Evolutionary conservation across 805 yeast species (phyloP), one percentile per base, ranked within the genome.

Genomic region (Ogataea parapolymorpha): DNA sequence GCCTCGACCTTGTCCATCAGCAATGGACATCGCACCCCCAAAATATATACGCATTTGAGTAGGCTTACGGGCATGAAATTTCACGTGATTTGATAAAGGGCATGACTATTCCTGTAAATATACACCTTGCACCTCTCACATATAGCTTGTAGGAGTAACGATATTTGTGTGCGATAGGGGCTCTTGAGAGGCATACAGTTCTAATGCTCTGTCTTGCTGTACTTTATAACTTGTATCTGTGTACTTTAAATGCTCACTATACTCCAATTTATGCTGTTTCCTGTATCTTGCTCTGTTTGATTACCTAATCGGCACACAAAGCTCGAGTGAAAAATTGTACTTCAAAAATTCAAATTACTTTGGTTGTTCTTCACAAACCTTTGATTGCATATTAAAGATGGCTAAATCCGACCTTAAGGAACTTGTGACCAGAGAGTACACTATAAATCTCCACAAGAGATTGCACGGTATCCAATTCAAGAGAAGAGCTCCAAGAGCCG

Each of bases 371-470:
- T 40, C 35, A 40, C 35, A 30, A 30, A 40, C 43, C 43, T 40
- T 34, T 40, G 43, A 40, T 34, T 40, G 39, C 41, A 40, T 37
- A 46, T 34, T 37, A 35, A 59, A 55, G 61, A 65, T 65, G 70
- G 67, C 68, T 53, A 62, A 58, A 50, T 49, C 63, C 47, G 95
- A 91, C 75, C 79, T 89, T 72, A 85, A 86, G 79, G 98, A 93
- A 90, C 96, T 89, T 76, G 97, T 93, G 76, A 86, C 99, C 74
- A 95, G 99, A 77, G 99, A 93, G 80, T 93, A 93, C 88, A 93
- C 99, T 83, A 90, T 93, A 77, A 91, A 93, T 88, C 79, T 91
- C 76, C 96, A 89, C 95, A 91, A 89, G 77, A 89, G 98, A 79
- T 95, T 89, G 72, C 95, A 87, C 77, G 98, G 98, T 80, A 90